These are phyloP conservation scores for Aspergillus fumigatiaffinis DNA, from an alignment of 2,329 filamentous ascomycete genomes.

Conservation along the genomic window DNA sequence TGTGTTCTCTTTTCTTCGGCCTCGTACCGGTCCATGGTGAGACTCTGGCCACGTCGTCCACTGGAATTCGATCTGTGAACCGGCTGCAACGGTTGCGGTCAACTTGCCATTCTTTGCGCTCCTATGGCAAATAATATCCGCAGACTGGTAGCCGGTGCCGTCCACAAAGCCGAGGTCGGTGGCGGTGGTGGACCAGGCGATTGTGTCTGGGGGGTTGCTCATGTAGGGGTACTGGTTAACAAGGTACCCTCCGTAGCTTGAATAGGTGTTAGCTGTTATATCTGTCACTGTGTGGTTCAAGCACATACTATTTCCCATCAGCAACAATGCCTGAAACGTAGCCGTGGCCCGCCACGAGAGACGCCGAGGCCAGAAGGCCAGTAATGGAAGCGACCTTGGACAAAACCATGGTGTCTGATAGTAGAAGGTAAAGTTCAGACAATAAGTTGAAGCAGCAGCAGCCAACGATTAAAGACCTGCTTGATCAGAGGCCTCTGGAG, in stretches of 20 bases:
- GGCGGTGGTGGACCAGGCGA: conserved; percentile 53
- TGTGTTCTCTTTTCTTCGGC: not conserved
- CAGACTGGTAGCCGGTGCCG: conserved; percentile 42
- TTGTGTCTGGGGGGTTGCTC: conserved; percentile 36
- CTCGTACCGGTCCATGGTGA: conserved; percentile 53
- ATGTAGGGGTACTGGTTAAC: conserved; percentile 29
- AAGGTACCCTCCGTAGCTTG: conserved; percentile 39
- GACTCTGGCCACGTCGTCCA: conserved; percentile 63
- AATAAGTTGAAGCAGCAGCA: conserved; percentile 7
- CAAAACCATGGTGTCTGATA: conserved; percentile 18
- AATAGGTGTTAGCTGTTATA: conserved; percentile 22
- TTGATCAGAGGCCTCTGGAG: conserved; percentile 7
- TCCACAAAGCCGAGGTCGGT: conserved; percentile 54
- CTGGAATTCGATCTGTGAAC: conserved; percentile 53
- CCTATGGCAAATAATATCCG: conserved; percentile 60
- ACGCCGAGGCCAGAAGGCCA: conserved; percentile 24
- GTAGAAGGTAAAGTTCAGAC: not conserved
- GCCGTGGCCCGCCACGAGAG: conserved; percentile 34
- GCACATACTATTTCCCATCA: conserved; percentile 24
- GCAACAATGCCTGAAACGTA: conserved; percentile 29
- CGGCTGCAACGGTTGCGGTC: conserved; percentile 55
- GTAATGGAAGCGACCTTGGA: conserved; percentile 22
- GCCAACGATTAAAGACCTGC: conserved; percentile 12
- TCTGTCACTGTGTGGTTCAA: not conserved
- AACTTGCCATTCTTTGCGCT: conserved; percentile 48